These are phyloP conservation scores for Aspergillus tamarii DNA, from an alignment of 2,329 filamentous ascomycete species.

Conservation along the genomic window DNA sequence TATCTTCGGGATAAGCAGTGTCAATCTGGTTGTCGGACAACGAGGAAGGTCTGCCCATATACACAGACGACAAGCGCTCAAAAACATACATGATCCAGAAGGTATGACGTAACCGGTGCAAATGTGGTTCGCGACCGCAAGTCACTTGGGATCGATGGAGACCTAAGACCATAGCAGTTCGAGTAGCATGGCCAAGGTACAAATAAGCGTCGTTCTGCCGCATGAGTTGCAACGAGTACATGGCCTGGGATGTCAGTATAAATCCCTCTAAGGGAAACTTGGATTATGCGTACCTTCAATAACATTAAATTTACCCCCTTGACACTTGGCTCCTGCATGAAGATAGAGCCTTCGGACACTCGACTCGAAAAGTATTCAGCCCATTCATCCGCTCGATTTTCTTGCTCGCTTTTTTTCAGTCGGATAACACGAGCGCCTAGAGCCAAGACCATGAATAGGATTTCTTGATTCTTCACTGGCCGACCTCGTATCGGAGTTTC, in stretches of 20 bases:
- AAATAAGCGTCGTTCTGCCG: slow-evolving; percentile 23
- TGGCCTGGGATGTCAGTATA: slow-evolving; percentile 8
- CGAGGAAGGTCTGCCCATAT: slow-evolving; percentile 17
- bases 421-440: slow-evolving; percentile 16
- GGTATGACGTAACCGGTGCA: slow-evolving; percentile 16
- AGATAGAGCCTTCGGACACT: slow-evolving; percentile 14
- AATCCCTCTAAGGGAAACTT: background rate
- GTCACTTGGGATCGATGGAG: slow-evolving; percentile 21
- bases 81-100: slow-evolving; percentile 19
- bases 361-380: slow-evolving; percentile 17
- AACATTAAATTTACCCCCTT: slow-evolving; percentile 16
- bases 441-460: slow-evolving; percentile 20
- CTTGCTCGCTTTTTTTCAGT: slow-evolving; percentile 10
- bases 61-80: slow-evolving; percentile 18
- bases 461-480: slow-evolving; percentile 14
- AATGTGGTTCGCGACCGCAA: slow-evolving; percentile 11
- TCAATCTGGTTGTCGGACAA: slow-evolving; percentile 20
- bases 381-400: slow-evolving; percentile 15
- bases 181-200: slow-evolving; percentile 18
- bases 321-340: slow-evolving; percentile 17
- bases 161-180: slow-evolving; percentile 17
- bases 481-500: slow-evolving; percentile 13
- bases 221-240: slow-evolving; percentile 22
- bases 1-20: slow-evolving; percentile 18
- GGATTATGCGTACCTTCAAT: slow-evolving; percentile 11